Conservation (phyloP, 495 filamentous ascomycete species). For the Usnea hakonensis region DNA sequence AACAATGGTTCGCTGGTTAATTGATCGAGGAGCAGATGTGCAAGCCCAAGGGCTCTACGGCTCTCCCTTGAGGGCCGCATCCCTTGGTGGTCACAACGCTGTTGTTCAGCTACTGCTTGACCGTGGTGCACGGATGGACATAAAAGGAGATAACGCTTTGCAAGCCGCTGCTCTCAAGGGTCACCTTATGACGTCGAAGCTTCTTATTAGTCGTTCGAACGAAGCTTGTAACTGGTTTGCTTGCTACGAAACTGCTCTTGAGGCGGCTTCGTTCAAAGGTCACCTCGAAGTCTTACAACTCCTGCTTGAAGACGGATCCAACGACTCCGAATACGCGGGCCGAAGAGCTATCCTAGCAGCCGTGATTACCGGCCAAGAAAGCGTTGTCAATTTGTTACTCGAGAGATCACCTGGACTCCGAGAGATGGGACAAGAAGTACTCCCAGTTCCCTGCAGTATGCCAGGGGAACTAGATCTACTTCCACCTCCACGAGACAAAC, state of each 20-base stretch:
- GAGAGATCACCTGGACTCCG: neutral
- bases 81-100: slow-evolving; percentile 2
- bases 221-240: neutral
- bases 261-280: neutral
- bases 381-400: neutral
- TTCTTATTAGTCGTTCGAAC: neutral
- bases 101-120: neutral
- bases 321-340: neutral
- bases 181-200: neutral
- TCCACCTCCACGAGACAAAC: neutral
- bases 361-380: slow-evolving; percentile 1
- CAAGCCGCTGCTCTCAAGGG: slow-evolving; percentile 1
- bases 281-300: neutral
- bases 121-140: neutral
- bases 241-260: slow-evolving; percentile 2
- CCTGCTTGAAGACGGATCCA: neutral
- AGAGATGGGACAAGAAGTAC: neutral
- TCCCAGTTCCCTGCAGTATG: neutral
- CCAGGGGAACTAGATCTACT: neutral
- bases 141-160: neutral
- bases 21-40: neutral
- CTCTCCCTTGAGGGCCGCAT: slow-evolving; percentile 1
- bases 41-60: neutral
- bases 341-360: neutral
- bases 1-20: slow-evolving; percentile 5